Percentiles rank a stretch among this genome's conserved stretches.
Evolutionary conservation across 176 grass and related monocot species (phyloP).

Genomic region (Panicum miliaceum): DNA sequence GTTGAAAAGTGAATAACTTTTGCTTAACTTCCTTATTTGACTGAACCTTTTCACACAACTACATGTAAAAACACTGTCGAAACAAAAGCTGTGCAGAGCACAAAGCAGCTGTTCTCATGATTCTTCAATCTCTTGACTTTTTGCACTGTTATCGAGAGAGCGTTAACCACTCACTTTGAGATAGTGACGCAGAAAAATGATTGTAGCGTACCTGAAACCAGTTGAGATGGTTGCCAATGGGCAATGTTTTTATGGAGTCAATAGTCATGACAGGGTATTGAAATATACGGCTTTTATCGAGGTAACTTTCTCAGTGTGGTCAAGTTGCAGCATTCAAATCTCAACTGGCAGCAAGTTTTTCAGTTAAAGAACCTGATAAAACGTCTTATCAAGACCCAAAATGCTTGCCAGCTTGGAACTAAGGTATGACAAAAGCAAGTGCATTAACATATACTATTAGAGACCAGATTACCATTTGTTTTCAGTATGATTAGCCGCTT

Average conservation of each 20-base stretch:
- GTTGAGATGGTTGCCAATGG: background rate
- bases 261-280: background rate
- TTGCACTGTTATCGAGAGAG: background rate
- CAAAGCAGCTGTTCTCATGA: conserved; percentile 11
- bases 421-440: conserved; percentile 30
- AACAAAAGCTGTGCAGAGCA: conserved; percentile 5
- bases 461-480: conserved; percentile 15
- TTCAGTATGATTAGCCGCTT: conserved; percentile 35
- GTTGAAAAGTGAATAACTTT: conserved; percentile 12
- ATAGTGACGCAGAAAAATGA: background rate
- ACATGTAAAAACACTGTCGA: background rate
- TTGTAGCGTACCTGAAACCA: conserved; percentile 22
- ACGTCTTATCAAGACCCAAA: conserved; percentile 12
- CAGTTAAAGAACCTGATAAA: conserved; percentile 17
- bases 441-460: background rate
- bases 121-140: conserved; percentile 14
- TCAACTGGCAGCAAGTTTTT: conserved; percentile 24
- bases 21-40: conserved; percentile 8
- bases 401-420: conserved; percentile 27
- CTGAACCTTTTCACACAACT: background rate
- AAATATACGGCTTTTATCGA: background rate
- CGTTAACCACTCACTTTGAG: background rate
- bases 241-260: background rate
- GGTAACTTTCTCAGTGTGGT: background rate
- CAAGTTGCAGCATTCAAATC: background rate